phyloP scores from a whole-genome alignment of 306 rosid species.

The Albizia julibrissin region DNA sequence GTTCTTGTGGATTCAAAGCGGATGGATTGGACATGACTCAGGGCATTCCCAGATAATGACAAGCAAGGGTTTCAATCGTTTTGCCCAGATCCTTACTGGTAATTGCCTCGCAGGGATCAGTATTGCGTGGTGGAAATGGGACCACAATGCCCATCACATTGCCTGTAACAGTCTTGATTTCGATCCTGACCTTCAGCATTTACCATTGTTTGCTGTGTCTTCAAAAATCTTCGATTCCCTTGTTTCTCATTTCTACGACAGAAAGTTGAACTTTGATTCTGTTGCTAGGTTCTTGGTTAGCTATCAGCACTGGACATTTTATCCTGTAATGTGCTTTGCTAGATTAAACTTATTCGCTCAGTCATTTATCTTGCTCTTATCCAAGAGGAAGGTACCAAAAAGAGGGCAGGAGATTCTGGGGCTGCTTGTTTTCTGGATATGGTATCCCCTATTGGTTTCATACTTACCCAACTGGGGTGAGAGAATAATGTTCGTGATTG shows the following conservation, averaged over 20 bases:
- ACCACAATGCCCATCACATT: slow-evolving; percentile 78
- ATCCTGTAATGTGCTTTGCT: slow-evolving; percentile 77
- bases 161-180: slow-evolving; percentile 70
- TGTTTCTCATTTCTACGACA: slow-evolving; percentile 54
- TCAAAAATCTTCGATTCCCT: slow-evolving; percentile 55
- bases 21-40: slow-evolving; percentile 78
- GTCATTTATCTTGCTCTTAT: slow-evolving; percentile 45
- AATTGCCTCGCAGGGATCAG: slow-evolving; percentile 74
- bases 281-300: slow-evolving; percentile 62
- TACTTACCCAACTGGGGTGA: slow-evolving; percentile 61
- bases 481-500: slow-evolving; percentile 55
- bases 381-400: slow-evolving; percentile 51
- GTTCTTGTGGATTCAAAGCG: slow-evolving; percentile 67
- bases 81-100: slow-evolving; percentile 61
- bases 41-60: slow-evolving; percentile 65
- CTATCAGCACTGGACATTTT: slow-evolving; percentile 75
- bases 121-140: slow-evolving; percentile 84
- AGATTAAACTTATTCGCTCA: slow-evolving; percentile 69
- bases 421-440: slow-evolving; percentile 65
- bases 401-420: slow-evolving; percentile 58
- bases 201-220: slow-evolving; percentile 68
- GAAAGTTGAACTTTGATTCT: slow-evolving; percentile 55
- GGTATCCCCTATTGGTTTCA: slow-evolving; percentile 72
- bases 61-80: slow-evolving; percentile 36
- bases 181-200: slow-evolving; percentile 79